These are phyloP conservation scores for Fusarium torreyae DNA, from an alignment of 2,329 filamentous ascomycete genomes.

Conservation along the genomic window DNA sequence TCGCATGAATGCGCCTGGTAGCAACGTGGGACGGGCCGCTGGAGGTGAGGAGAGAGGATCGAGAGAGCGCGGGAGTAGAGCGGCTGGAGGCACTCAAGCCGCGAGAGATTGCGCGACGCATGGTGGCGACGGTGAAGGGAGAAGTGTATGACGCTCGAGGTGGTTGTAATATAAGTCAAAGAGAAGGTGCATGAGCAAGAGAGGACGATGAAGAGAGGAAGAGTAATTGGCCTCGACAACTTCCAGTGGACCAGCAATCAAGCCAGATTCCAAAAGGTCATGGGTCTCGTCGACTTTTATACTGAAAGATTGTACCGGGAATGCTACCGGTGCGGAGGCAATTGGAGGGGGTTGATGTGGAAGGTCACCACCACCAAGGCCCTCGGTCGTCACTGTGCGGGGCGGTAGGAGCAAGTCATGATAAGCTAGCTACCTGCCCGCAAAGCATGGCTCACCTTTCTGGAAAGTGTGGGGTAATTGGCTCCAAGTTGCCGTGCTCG, in stretches of 20 bases:
- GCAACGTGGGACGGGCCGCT: slow-evolving; percentile 57
- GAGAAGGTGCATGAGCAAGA: not conserved
- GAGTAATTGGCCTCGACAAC: slow-evolving; percentile 29
- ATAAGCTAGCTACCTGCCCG: slow-evolving; percentile 30
- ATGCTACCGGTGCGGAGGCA: slow-evolving; percentile 38
- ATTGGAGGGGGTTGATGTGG: slow-evolving; percentile 20
- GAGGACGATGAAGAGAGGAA: not conserved
- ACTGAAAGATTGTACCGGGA: slow-evolving; percentile 29
- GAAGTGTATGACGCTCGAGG: slow-evolving; percentile 1
- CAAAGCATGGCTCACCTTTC: slow-evolving; percentile 16
- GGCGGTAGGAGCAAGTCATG: slow-evolving; percentile 35
- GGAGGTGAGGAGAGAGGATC: slow-evolving; percentile 53
- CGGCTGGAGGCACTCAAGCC: slow-evolving; percentile 56
- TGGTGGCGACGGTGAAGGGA: slow-evolving; percentile 47
- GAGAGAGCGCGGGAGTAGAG: slow-evolving; percentile 48
- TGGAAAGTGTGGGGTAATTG: slow-evolving; percentile 42
- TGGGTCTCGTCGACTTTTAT: slow-evolving; percentile 36
- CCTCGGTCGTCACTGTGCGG: slow-evolving; percentile 32
- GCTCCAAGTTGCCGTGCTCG: slow-evolving; percentile 29
- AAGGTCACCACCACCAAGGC: slow-evolving; percentile 25
- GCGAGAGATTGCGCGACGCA: slow-evolving; percentile 64
- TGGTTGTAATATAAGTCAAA: slow-evolving; percentile 4
- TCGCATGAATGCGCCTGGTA: slow-evolving; percentile 70
- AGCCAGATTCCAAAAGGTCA: slow-evolving; percentile 17
- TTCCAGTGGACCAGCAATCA: slow-evolving; percentile 31